phyloP scores from a whole-genome alignment of 164 flowering plant species.

The Aristolochia californica region DNA sequence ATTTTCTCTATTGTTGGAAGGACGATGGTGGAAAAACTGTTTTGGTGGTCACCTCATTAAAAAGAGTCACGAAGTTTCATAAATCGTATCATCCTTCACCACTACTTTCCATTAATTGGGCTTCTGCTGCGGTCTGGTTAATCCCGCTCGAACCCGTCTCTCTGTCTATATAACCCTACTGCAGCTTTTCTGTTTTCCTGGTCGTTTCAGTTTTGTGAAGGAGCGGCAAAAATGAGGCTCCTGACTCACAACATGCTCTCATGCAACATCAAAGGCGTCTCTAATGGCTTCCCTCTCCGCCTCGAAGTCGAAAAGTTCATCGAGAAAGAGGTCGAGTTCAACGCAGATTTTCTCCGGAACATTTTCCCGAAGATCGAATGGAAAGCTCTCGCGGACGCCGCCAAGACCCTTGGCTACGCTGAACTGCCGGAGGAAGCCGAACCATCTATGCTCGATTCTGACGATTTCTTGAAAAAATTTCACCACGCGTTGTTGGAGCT shows the following conservation, averaged over 20 bases:
- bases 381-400: slow-evolving; percentile 63
- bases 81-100: too few species aligned
- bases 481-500: slow-evolving; percentile 75
- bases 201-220: background rate
- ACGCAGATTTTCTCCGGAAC: slow-evolving; percentile 58
- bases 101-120: too few species aligned
- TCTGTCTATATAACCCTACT: too few species aligned
- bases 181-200: too few species aligned
- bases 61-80: too few species aligned
- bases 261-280: slow-evolving; percentile 75
- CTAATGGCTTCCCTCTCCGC: slow-evolving; percentile 61
- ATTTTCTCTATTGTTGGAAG: too few species aligned
- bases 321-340: slow-evolving; percentile 58
- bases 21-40: too few species aligned
- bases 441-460: slow-evolving; percentile 46
- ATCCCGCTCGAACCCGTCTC: too few species aligned
- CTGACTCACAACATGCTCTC: slow-evolving; percentile 89
- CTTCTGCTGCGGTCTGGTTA: too few species aligned
- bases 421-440: slow-evolving; percentile 66
- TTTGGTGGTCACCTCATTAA: too few species aligned
- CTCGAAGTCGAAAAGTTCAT: slow-evolving; percentile 46
- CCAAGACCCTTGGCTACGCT: slow-evolving; percentile 49
- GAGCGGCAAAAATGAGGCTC: slow-evolving; percentile 53
- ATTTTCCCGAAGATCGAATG: slow-evolving; percentile 67
- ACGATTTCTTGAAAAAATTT: slow-evolving; percentile 52